Base-by-base conservation (phyloP, 2,329 filamentous ascomycete species). In the Alternaria dauci region DNA sequence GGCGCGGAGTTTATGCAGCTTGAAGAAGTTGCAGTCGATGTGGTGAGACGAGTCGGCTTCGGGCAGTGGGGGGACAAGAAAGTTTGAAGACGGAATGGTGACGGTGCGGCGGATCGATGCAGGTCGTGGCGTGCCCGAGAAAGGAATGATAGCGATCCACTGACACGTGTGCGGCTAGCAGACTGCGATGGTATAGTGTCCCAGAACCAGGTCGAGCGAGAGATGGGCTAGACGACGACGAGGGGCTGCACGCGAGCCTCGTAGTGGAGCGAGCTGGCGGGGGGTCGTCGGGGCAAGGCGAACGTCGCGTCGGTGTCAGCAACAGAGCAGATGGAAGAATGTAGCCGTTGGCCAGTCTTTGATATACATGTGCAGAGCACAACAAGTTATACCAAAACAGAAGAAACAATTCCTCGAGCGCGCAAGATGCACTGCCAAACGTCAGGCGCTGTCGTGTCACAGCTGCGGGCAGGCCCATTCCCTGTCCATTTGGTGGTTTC, bases 1-100 rank as follows among this genome's bases (percentile, higher is more conserved):
- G 60, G 76, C 76, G 68, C 76, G 75, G 46, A 79, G 70, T 74
- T 78, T 76, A 70, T 78, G 72, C 76, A 79, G 74, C 59, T 74
- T 79, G 77, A 75, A 71, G 39, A 61, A 41, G 52, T 53, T 62
- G 44, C 53, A 47, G 63, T 58, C 53, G 59, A 59, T 51, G 56
- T 58, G 57, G 52, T 54, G 55, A 48, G 55, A 56, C 25, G 62
- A 26, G 25, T 63, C 58, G 51, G 61, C 55, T 44, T 58, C 39
- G 48, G 70, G 59, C 48, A 57, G 44, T 56, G 67, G 62, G 58
- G 69, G 62, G 34, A 58, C 54, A 47, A 68, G 53, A 60, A 66
- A 66, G 65, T 36, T 61, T 65, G 62, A 61, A 55, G 68, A 66
- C 43, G 63, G 60, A 68, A 71, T 68, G 53, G 65, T 65, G 69